Evolutionary conservation across 192 early-diverging fungal genomes (phyloP), one percentile per base, ranked within the genome.

Genomic region (Thamnidium elegans): DNA sequence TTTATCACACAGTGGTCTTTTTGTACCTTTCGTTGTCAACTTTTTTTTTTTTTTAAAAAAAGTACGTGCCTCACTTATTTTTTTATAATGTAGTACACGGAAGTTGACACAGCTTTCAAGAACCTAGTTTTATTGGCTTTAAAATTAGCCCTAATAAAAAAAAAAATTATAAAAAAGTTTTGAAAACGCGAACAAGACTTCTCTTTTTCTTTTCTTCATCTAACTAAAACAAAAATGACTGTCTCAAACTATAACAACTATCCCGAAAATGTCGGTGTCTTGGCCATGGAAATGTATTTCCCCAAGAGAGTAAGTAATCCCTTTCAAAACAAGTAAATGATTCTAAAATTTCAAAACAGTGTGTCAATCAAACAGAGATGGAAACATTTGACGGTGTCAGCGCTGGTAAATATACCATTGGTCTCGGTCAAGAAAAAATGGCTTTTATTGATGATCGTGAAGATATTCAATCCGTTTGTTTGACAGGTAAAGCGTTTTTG

Each of bases 341-440:
- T n/a, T n/a, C n/a, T n/a, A n/a, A n/a, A n/a, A n/a, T n/a, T n/a
- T n/a, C n/a, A n/a, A n/a, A n/a, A 26, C 62, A 86, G 82, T 89
- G 65, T 70, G 81, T 87, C 17, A 80, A 83, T 42, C 87, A 89
- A 66, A 67, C 75, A 13, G 81, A 81, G 53, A 72, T 84, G 72
- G 95, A 99, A 77, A 71, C 86, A 78, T 90, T 90, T 79, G 95
- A 99, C 77, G 88, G 89, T 36, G 97, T 93, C 47, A 92, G 92
- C 21, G 76, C 90, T 47, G 97, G 97, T 68, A 99, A 97, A 84
- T 99, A 99, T 81, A 95, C 95, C 62, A 96, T 97, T 69, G 97
- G 97, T 63, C 87, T 99, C 15, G 97, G 97, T 43, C 95, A 97
- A 81, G 84, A 78, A 64, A 90, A 89, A 73, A 99, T 99, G 97